phyloP scores from a whole-genome alignment of 805 yeast genomes.

The Candida loeiensis region DNA sequence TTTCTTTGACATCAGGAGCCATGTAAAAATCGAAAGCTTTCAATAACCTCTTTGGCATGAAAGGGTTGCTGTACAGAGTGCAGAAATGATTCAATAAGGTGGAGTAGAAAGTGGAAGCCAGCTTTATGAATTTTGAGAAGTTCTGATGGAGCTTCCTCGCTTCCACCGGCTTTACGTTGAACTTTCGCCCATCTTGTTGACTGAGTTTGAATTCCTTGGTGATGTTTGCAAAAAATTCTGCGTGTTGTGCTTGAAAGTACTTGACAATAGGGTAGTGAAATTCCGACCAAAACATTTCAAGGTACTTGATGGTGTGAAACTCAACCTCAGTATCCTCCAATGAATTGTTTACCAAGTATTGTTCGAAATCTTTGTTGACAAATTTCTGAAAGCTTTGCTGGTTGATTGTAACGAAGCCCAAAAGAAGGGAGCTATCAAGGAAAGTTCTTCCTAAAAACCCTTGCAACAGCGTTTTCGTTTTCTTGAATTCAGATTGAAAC shows the following conservation, averaged over 20 bases:
- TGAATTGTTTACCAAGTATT: conserved; percentile 18
- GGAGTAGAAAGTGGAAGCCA: conserved; percentile 46
- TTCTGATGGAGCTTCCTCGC: conserved; percentile 52
- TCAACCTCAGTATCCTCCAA: conserved; percentile 14
- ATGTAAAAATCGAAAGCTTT: conserved; percentile 25
- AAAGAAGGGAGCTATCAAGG: conserved; percentile 41
- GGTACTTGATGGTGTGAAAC: conserved; percentile 33
- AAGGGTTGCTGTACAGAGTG: conserved; percentile 34
- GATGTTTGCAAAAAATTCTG: conserved; percentile 19
- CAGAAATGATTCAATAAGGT: conserved; percentile 39
- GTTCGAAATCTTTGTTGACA: conserved; percentile 35
- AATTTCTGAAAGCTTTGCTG: conserved; percentile 46
- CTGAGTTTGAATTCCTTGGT: conserved; percentile 16
- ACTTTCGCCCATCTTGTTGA: conserved; percentile 12
- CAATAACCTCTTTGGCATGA: conserved; percentile 29
- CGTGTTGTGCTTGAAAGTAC: conserved; percentile 45
- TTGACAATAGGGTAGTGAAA: conserved; percentile 65
- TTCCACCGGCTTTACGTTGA: conserved; percentile 46
- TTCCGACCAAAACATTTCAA: conserved; percentile 55
- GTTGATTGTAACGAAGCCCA: conserved; percentile 48
- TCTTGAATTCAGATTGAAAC: conserved; percentile 5
- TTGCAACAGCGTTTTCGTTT: conserved; percentile 25
- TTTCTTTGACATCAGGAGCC: conserved; percentile 12
- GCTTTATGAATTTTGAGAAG: conserved; percentile 47
- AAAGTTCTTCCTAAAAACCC: conserved; percentile 19